Base-by-base conservation (phyloP, 441 rosid species). In the Brassica hybrid region DNA sequence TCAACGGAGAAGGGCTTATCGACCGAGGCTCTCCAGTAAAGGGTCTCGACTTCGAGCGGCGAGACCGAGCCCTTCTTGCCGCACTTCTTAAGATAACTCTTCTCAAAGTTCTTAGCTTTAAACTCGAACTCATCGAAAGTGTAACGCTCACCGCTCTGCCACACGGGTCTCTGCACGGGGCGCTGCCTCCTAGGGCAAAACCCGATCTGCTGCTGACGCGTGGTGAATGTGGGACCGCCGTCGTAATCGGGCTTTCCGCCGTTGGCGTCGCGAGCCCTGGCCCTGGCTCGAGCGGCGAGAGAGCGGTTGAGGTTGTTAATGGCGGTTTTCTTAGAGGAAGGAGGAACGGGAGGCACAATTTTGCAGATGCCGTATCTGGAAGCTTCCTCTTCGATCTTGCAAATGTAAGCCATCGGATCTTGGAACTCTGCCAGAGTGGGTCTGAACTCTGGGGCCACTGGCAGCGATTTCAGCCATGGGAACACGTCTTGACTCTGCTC, bases 331-430 rank as follows among this genome's bases (percentile, higher is more conserved):
- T 87, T 93, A 0, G 94, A 85, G 38, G 94, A 82, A 3, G 90
- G 86, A 18, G 90, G 86, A 11, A 92, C 85, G 3, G 99, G 99
- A 30, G 99, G 99, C 30, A 96, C 85, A 73, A 96, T 96, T 87
- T 96, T 96, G 86, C 99, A 96, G 89, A 96, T 96, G 79, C 98
- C 98, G 43, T 88, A 96, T 76, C 72, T 84, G 18, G 99, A 88
- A 65, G 99, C 99, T 79, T 96, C 99, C 56, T 91, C 92, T 81
- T 96, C 99, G 89, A 96, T 94, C 89, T 96, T 96, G 75, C 88
- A 89, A 84, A 96, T 96, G 97, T 96, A 96, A 69, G 98, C 95
- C 79, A 96, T 96, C 79, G 98, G 98, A 94, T 96, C 98, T 91
- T 94, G 99, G 70, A 96, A 96, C 91, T 96, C 99, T 3, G 92